Percentiles rank a stretch among this genome's conserved stretches.
Evolutionary conservation across 1,139 yeast genomes (phyloP).

Genomic region (Geotrichum restrictum): DNA sequence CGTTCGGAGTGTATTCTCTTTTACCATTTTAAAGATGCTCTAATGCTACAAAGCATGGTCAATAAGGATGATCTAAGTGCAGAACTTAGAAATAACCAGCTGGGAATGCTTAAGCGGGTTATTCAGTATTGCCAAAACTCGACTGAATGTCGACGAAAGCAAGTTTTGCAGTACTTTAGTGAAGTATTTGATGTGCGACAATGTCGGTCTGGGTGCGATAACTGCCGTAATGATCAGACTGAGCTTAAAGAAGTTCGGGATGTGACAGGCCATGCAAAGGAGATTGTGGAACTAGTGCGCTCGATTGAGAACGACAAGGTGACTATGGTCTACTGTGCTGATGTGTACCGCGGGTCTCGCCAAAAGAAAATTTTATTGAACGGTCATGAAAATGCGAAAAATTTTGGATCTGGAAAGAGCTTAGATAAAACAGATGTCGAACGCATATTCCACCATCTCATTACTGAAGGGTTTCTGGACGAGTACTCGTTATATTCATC

Average conservation of each 20-base stretch:
- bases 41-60: slow-evolving; percentile 51
- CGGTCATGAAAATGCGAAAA: slow-evolving; percentile 58
- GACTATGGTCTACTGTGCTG: slow-evolving; percentile 77
- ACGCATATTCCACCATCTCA: slow-evolving; percentile 72
- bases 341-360: slow-evolving; percentile 73
- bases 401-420: slow-evolving; percentile 67
- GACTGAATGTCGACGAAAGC: slow-evolving; percentile 84
- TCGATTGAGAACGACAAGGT: slow-evolving; percentile 56
- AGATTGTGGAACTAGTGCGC: slow-evolving; percentile 57
- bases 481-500: slow-evolving; percentile 64
- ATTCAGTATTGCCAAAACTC: slow-evolving; percentile 88
- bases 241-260: slow-evolving; percentile 54
- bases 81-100: slow-evolving; percentile 70
- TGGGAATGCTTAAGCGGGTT: slow-evolving; percentile 74
- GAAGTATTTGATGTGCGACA: slow-evolving; percentile 66
- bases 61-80: slow-evolving; percentile 64
- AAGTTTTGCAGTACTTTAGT: slow-evolving; percentile 84
- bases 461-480: slow-evolving; percentile 61
- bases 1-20: slow-evolving; percentile 77
- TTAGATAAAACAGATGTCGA: slow-evolving; percentile 68
- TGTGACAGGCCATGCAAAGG: slow-evolving; percentile 62
- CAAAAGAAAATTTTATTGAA: slow-evolving; percentile 55
- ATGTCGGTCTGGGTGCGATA: slow-evolving; percentile 79
- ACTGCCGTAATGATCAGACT: slow-evolving; percentile 57
- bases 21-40: slow-evolving; percentile 72